Evolutionary conservation across 306 rosid genomes (phyloP).

Genomic region (Ormosia semicastrata): DNA sequence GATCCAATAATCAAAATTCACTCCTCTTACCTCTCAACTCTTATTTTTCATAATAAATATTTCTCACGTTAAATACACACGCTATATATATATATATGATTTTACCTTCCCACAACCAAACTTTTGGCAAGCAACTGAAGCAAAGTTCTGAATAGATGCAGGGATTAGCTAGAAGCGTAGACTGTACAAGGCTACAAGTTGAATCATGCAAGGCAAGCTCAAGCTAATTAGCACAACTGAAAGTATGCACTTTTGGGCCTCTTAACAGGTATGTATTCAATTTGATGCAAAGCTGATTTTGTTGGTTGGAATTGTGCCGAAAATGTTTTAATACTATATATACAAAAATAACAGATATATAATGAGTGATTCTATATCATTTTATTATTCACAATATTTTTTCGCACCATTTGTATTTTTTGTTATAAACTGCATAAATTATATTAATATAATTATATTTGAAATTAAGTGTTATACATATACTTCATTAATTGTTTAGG

Average conservation of each 20-base stretch:
- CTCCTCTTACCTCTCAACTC: too few relatives aligned
- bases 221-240: background rate
- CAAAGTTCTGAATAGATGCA: background rate
- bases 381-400: background rate
- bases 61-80: too few relatives aligned
- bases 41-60: too few relatives aligned
- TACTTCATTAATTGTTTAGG: background rate
- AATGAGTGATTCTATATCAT: too few relatives aligned
- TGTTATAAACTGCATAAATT: background rate
- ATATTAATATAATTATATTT: background rate
- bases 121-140: background rate
- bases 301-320: background rate
- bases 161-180: background rate
- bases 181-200: background rate
- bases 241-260: background rate
- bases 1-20: too few relatives aligned
- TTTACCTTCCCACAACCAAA: background rate
- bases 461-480: background rate
- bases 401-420: background rate
- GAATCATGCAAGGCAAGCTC: background rate
- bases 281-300: background rate
- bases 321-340: too few relatives aligned
- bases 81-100: background rate
- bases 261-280: background rate
- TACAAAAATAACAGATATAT: too few relatives aligned